Base-by-base conservation (phyloP, 148 eudicot species). In the Nepenthes gracilis region DNA sequence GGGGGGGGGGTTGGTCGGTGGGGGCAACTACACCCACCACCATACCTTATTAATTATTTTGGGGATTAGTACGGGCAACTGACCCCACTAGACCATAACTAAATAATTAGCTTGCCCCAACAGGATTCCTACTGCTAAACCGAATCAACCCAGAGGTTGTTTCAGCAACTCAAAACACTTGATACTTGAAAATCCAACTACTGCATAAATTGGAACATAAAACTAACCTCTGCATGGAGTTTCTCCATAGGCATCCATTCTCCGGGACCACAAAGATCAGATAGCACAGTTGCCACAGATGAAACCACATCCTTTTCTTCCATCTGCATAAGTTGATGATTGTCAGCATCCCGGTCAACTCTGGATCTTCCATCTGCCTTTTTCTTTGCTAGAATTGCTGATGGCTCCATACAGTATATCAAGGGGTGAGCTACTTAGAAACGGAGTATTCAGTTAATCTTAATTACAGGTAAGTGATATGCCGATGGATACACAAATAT, bases 201-300 rank as follows among this genome's bases (percentile, higher is more conserved):
- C 6, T 47, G 35, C 63, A 60, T 8, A 14, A 33, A 34, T 47
- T 11, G 23, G 33, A 59, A 58, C 43, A 35, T 6, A 45, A 23
- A 55, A 70, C 82, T 70, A 70, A 85, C 98, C 98, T 82, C 87
- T 0, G 85, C 33, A 59, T 88, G 93, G 74, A 91, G 89, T 74
- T 82, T 85, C 77, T 92, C 97, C 88, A 88, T 82, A 35, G 97
- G 81, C 97, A 92, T 83, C 96, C 94, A 88, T 75, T 92, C 96
- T 57, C 97, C 93, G 5, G 96, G 97, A 61, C 96, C 85, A 62
- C 98, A 92, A 49, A 80, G 73, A 75, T 92, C 94, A 59, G 94
- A 85, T 43, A 92, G 72, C 57, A 80, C 83, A 32, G 75, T 92
- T 36, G 93, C 97, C 35, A 85, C 87, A 67, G 96, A 88, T 54